Evolutionary conservation across 2,329 filamentous ascomycete species (phyloP).

Genomic region (Macroventuria anomochaeta): DNA sequence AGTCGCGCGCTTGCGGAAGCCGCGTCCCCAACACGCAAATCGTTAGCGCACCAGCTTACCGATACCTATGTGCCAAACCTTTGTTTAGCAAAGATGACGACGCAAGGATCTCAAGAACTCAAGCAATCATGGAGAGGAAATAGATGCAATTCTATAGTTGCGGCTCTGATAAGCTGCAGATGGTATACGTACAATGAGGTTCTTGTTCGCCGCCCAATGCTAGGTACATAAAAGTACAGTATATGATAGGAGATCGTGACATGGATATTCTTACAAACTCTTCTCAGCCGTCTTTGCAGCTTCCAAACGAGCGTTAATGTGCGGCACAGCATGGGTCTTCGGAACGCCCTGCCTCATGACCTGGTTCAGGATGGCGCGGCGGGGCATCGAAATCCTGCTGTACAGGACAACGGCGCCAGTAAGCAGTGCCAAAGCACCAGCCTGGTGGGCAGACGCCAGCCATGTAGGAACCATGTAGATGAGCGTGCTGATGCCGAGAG

Average conservation of each 20-base stretch:
- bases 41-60: too few relatives aligned
- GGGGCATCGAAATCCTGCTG: slow-evolving; percentile 55
- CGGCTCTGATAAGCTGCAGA: slow-evolving; percentile 8
- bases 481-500: slow-evolving; percentile 86
- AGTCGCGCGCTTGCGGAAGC: too few relatives aligned
- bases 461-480: slow-evolving; percentile 92
- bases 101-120: too few relatives aligned
- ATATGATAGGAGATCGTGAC: slow-evolving; percentile 15
- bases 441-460: slow-evolving; percentile 90
- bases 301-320: slow-evolving; percentile 31
- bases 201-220: slow-evolving; percentile 18
- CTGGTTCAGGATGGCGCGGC: slow-evolving; percentile 40
- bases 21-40: too few relatives aligned
- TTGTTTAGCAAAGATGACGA: too few relatives aligned
- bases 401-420: slow-evolving; percentile 82
- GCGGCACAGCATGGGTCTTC: slow-evolving; percentile 22
- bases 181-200: slow-evolving; percentile 10
- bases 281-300: slow-evolving; percentile 27
- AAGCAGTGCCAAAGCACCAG: slow-evolving; percentile 82
- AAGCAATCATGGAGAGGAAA: too few relatives aligned
- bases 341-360: slow-evolving; percentile 34
- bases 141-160: slow-evolving; percentile 4
- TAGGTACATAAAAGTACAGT: slow-evolving; percentile 12
- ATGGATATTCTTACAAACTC: slow-evolving; percentile 16
- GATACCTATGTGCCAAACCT: too few relatives aligned